Evolutionary conservation across 2,329 filamentous ascomycete genomes (phyloP).

Genomic region (Leptographium flavum): DNA sequence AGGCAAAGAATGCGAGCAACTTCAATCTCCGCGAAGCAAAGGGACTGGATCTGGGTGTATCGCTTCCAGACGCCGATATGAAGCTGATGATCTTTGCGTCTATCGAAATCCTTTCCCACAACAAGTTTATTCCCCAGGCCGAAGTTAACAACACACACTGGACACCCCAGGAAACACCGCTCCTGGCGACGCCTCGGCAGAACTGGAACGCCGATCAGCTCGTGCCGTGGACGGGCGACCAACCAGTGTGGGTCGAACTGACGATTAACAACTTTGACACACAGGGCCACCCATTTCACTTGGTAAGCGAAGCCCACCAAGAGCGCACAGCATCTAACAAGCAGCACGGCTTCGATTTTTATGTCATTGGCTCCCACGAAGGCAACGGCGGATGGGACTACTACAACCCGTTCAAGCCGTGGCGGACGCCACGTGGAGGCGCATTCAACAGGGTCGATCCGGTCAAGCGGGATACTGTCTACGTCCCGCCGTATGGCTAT

Average conservation of each 20-base stretch:
- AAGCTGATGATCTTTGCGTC: constrained; percentile 11
- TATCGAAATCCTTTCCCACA: constrained; percentile 11
- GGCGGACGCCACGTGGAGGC: constrained; percentile 10
- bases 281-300: constrained; percentile 14
- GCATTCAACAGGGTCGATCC: constrained; percentile 10
- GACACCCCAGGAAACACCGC: constrained; percentile 9
- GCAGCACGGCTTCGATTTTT: constrained; percentile 15
- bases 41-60: constrained; percentile 1
- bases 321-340: neutral
- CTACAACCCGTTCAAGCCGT: constrained; percentile 13
- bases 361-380: constrained; percentile 11
- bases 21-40: constrained; percentile 7
- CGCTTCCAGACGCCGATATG: constrained; percentile 7
- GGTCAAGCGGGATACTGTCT: constrained; percentile 13
- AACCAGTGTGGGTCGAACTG: constrained; percentile 13
- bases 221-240: constrained; percentile 12
- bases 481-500: constrained; percentile 12
- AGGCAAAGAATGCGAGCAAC: neutral
- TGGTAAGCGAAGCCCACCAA: constrained; percentile 4
- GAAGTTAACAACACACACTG: constrained; percentile 14
- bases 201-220: constrained; percentile 14
- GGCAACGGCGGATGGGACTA: constrained; percentile 14
- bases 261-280: constrained; percentile 15
- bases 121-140: constrained; percentile 11
- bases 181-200: constrained; percentile 8